Evolutionary conservation across 805 yeast genomes (phyloP).

Genomic region (Tetrapisispora phaffii): DNA sequence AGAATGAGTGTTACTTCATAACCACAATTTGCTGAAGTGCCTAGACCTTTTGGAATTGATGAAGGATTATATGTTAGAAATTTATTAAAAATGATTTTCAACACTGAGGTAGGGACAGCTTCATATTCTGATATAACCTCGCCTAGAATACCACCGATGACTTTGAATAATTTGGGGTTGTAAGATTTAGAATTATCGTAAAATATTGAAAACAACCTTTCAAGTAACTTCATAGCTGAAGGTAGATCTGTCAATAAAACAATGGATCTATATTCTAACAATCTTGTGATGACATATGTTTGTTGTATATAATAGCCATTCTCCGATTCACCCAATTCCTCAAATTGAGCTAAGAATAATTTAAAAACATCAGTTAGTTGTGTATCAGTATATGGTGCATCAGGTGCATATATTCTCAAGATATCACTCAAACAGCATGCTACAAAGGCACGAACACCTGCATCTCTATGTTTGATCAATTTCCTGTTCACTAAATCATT

Average conservation of each 20-base stretch:
- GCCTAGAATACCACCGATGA: slow-evolving; percentile 59
- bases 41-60: slow-evolving; percentile 24
- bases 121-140: slow-evolving; percentile 68
- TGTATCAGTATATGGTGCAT: slow-evolving; percentile 69
- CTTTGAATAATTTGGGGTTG: slow-evolving; percentile 45
- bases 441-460: slow-evolving; percentile 57
- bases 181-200: slow-evolving; percentile 42
- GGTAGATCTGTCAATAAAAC: slow-evolving; percentile 69
- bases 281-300: slow-evolving; percentile 50
- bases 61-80: slow-evolving; percentile 35
- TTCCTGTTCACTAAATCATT: slow-evolving; percentile 48
- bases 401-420: slow-evolving; percentile 72
- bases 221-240: slow-evolving; percentile 45
- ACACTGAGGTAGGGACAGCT: slow-evolving; percentile 47
- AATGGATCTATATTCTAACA: slow-evolving; percentile 68
- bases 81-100: slow-evolving; percentile 56
- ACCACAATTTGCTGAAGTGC: slow-evolving; percentile 39
- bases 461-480: slow-evolving; percentile 48
- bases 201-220: slow-evolving; percentile 48
- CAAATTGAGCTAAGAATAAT: slow-evolving; percentile 55
- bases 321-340: slow-evolving; percentile 42
- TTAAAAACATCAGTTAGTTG: slow-evolving; percentile 58
- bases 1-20: slow-evolving; percentile 56
- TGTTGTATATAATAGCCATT: slow-evolving; percentile 60
- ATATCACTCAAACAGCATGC: slow-evolving; percentile 73